Evolutionary conservation across 1,139 yeast genomes (phyloP).

Genomic region (Magnusiomyces fungicola): DNA sequence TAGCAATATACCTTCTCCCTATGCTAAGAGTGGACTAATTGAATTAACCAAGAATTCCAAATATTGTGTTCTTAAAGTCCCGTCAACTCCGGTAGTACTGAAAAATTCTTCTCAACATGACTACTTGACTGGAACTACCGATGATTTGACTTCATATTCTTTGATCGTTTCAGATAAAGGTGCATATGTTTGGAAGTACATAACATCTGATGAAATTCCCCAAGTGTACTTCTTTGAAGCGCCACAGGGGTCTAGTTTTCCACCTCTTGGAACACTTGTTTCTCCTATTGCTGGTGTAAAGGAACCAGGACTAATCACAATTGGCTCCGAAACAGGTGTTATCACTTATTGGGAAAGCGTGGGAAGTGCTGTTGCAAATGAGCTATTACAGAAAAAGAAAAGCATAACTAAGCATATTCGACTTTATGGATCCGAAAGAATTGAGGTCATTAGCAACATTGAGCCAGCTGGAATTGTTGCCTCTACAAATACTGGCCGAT

Average conservation of each 20-base stretch:
- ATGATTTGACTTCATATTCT: constrained; percentile 48
- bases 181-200: constrained; percentile 64
- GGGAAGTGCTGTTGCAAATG: constrained; percentile 60
- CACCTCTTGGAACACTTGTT: constrained; percentile 53
- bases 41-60: constrained; percentile 57
- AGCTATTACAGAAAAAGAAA: constrained; percentile 42
- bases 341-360: constrained; percentile 61
- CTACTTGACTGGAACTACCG: constrained; percentile 43
- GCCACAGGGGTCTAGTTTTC: constrained; percentile 19
- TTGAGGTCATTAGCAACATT: constrained; percentile 52
- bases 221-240: constrained; percentile 40
- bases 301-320: constrained; percentile 65
- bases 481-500: constrained; percentile 65
- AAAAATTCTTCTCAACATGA: constrained; percentile 19
- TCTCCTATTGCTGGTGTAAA: constrained; percentile 53
- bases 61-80: constrained; percentile 54
- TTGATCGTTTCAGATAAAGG: constrained; percentile 45
- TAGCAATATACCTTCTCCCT: not conserved
- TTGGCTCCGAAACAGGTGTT: constrained; percentile 49
- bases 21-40: constrained; percentile 24
- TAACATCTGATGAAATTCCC: constrained; percentile 53
- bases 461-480: constrained; percentile 72
- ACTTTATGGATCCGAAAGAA: constrained; percentile 33
- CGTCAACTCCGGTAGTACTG: constrained; percentile 48
- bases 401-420: constrained; percentile 33